A percentile compares a stretch with the other conserved stretches of the same genome.
Conservation (phyloP, 345 rosid species). For the Litchi chinensis region DNA sequence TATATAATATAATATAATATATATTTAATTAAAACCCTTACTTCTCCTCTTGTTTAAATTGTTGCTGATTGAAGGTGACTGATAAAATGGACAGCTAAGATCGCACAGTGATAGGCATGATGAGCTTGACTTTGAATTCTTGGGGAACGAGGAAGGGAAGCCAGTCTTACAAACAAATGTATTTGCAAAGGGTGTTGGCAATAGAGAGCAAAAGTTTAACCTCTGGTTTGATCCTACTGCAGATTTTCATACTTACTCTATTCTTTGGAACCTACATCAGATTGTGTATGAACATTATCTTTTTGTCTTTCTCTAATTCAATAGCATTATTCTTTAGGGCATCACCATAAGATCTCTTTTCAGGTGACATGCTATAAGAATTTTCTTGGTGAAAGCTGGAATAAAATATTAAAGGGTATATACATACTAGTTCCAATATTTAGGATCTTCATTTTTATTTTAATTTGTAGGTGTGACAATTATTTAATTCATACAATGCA, state of each 20-base stretch:
- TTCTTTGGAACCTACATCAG: constrained; percentile 78
- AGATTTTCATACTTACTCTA: constrained; percentile 53
- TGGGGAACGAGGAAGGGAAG: constrained; percentile 62
- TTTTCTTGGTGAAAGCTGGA: too few species aligned
- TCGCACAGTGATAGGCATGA: constrained; percentile 50
- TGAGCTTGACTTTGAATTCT: constrained; percentile 76
- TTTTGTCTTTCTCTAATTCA: not conserved
- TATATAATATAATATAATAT: not conserved
- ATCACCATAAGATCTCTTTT: not conserved
- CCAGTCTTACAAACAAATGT: constrained; percentile 69
- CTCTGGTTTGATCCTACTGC: constrained; percentile 75
- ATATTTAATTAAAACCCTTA: too few species aligned
- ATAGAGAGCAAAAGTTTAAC: constrained; percentile 55
- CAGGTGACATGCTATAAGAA: too few species aligned
- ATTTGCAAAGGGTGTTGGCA: constrained; percentile 49
- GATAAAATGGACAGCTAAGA: constrained; percentile 32
- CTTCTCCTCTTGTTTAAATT: too few species aligned
- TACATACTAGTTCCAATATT: too few species aligned
- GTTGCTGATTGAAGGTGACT: too few species aligned
- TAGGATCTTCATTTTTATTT: too few species aligned
- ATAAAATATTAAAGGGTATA: too few species aligned
- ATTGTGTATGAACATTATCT: constrained; percentile 53
- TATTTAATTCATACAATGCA: too few species aligned
- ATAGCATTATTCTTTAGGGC: too few species aligned
- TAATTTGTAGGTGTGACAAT: too few species aligned